phyloP scores from a whole-genome alignment of 2,329 filamentous ascomycete genomes.

The Fusarium sp. region DNA sequence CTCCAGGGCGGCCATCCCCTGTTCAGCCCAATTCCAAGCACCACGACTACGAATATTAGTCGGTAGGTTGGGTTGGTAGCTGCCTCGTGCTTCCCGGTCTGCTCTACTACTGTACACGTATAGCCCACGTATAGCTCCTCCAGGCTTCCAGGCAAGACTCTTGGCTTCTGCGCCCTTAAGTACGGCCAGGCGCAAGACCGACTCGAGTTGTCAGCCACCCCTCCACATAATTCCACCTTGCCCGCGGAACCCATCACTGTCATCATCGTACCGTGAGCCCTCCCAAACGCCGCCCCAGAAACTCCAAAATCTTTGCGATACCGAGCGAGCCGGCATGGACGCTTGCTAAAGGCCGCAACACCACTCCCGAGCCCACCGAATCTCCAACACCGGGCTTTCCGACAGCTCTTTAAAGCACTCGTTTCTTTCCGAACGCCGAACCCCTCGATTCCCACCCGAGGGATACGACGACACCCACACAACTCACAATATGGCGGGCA shows the following conservation, averaged over 20 bases:
- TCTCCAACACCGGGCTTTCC: conserved; percentile 7
- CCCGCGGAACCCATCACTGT: conserved; percentile 26
- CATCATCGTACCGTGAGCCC: conserved; percentile 7
- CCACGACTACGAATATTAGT: conserved; percentile 35
- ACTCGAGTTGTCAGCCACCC: conserved; percentile 21
- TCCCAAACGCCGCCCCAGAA: conserved; percentile 30
- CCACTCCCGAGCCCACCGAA: conserved; percentile 14
- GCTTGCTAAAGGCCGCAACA: conserved; percentile 31
- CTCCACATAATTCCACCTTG: conserved; percentile 15
- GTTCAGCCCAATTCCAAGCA: conserved; percentile 30
- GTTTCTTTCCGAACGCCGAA: conserved; percentile 13
- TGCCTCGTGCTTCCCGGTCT: conserved; percentile 27
- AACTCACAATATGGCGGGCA: conserved; percentile 77
- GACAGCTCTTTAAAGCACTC: conserved; percentile 8
- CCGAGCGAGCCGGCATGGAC: conserved; percentile 37
- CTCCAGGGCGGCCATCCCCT: conserved; percentile 23
- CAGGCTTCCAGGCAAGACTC: conserved; percentile 23
- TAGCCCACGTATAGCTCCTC: conserved; percentile 31
- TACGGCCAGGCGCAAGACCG: conserved; percentile 22
- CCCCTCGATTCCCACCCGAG: background rate
- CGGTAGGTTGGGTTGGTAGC: conserved; percentile 21
- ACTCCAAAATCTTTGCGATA: conserved; percentile 19
- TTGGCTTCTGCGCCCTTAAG: conserved; percentile 29
- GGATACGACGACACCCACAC: conserved; percentile 5
- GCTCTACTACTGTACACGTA: conserved; percentile 35